Evolutionary conservation across 106 monocot species (phyloP), one percentile per base, ranked within the genome.

Genomic region (Dendrobium chrysotoxum): DNA sequence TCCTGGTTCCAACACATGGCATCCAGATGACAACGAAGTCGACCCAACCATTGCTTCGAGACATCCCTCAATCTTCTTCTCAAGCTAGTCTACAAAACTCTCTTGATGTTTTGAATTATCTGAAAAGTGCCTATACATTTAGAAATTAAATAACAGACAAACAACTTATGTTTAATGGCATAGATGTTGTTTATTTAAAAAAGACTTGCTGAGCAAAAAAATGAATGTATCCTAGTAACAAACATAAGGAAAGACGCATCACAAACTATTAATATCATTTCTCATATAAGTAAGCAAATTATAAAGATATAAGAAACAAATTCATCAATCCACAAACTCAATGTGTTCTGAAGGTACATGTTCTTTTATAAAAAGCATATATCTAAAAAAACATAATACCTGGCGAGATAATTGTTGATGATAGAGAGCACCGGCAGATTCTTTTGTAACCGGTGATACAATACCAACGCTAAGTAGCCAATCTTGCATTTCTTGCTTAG

Each of bases 401-500:
- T 99, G 91, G 12, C 92, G 89, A 53, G 93, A 84, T 80, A 99
- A 83, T 74, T 99, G 95, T 71, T 93, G 98, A 82, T 99, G 98
- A 90, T 99, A 99, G 18, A 89, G 77, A 80, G 98, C 95, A 64
- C 98, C 95, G 80, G 98, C 98, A 28, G 98, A 88, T 72, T 99
- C 98, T 86, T 92, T 99, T 17, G 98, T 99, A 58, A 99, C 95
- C 16, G 95, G 98, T 26, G 98, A 99, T 80, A 78, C 89, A 76
- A 99, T 99, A 83, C 98, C 98, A 77, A 99, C 88, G 81, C 95
- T 99, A 70, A 99, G 76, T 76, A 99, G 82, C 92, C 91, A 99
- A 80, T 99, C 98, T 72, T 99, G 95, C 84, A 99, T 92, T 76
- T 99, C 98, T 78, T 98, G 92, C 84, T 99, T 99, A 40, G 98